Evolutionary conservation across 768 basidiomycete genomes (phyloP).

Genomic region (Lyophyllum semitale): DNA sequence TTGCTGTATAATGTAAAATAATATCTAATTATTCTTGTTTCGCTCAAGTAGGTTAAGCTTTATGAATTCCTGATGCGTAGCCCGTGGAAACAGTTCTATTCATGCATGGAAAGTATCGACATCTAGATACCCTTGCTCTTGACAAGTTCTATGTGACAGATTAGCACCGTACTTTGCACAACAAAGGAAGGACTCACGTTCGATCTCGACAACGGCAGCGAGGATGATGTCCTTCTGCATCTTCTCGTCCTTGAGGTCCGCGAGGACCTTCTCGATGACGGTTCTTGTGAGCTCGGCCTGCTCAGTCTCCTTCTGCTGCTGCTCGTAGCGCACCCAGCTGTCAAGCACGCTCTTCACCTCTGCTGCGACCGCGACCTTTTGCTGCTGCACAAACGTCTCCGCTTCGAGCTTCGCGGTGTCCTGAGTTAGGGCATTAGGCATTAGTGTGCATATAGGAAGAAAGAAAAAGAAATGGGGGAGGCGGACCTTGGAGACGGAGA

Average conservation of each 20-base stretch:
- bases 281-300: constrained; percentile 88
- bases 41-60: too few relatives aligned
- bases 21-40: not conserved
- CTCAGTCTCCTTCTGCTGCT: constrained; percentile 94
- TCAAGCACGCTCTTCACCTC: constrained; percentile 96
- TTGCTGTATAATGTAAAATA: not conserved
- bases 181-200: constrained; percentile 64
- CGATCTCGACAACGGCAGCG: constrained; percentile 84
- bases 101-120: not conserved
- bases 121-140: constrained; percentile 89
- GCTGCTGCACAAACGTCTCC: constrained; percentile 86
- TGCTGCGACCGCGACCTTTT: constrained; percentile 81
- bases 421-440: constrained; percentile 36
- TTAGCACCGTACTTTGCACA: not conserved
- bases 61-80: too few relatives aligned
- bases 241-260: constrained; percentile 83
- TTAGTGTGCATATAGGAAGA: not conserved
- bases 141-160: constrained; percentile 65
- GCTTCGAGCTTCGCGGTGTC: constrained; percentile 92
- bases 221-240: constrained; percentile 81
- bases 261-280: constrained; percentile 88
- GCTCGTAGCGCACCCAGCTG: constrained; percentile 98
- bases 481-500: constrained; percentile 85
- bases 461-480: not conserved
- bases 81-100: constrained; percentile 7